Percentiles rank a stretch among this genome's conserved stretches.
These are phyloP conservation scores for Tolypocladium tundrense DNA, from an alignment of 2,329 filamentous ascomycete genomes.

Conservation along the genomic window DNA sequence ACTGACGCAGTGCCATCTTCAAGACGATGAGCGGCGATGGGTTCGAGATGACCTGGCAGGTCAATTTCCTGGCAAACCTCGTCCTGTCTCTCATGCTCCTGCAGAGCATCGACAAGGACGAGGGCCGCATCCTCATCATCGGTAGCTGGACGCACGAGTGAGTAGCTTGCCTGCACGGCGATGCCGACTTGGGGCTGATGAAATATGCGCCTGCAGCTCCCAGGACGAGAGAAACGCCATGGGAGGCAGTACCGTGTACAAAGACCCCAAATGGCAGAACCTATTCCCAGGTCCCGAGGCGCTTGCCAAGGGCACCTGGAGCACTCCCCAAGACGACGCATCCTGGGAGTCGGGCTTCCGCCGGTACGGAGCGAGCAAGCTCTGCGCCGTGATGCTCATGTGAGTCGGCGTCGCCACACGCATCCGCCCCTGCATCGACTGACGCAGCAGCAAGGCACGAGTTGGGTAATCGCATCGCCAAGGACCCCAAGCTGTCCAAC, in stretches of 20 bases:
- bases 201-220: conserved; percentile 8
- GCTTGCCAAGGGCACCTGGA: conserved; percentile 24
- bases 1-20: background rate
- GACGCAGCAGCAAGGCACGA: conserved; percentile 17
- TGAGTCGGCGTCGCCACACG: conserved; percentile 6
- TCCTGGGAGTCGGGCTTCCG: conserved; percentile 16
- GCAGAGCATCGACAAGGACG: conserved; percentile 19
- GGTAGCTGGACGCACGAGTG: conserved; percentile 25
- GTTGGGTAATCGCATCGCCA: conserved; percentile 20
- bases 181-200: background rate
- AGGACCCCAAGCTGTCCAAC: conserved; percentile 21
- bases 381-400: conserved; percentile 26
- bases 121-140: conserved; percentile 18
- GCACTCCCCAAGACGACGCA: conserved; percentile 17
- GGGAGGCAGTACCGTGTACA: conserved; percentile 10
- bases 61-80: conserved; percentile 21
- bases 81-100: conserved; percentile 18
- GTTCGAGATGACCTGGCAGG: conserved; percentile 21
- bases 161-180: conserved; percentile 1
- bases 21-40: conserved; percentile 19
- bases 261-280: conserved; percentile 11
- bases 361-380: conserved; percentile 28
- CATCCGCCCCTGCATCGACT: background rate
- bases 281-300: conserved; percentile 18
- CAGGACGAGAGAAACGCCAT: conserved; percentile 16